Base-by-base conservation (phyloP, 768 basidiomycete genomes). In the Chalciporus pseudorubinellus region DNA sequence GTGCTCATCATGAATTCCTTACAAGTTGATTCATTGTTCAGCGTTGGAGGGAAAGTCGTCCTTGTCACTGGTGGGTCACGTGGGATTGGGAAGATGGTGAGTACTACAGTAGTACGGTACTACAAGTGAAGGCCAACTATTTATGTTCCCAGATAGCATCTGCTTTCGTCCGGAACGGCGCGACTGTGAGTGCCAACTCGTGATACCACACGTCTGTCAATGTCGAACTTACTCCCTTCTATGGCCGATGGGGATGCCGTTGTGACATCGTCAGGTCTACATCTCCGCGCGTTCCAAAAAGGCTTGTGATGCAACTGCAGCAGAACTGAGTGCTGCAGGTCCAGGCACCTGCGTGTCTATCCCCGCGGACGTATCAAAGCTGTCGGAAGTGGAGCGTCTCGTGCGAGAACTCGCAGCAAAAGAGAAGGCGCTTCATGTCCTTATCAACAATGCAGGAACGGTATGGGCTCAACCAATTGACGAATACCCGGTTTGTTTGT, bases 391-490 rank as follows among this genome's bases (percentile, higher is more conserved):
- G 48, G 73, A 79, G 47, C 64, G 74, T 48, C 68, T 87, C 4
- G 81, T 76, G 2, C 59, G 72, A 39, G 81, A 79, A 64, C 58
- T 86, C 22, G 60, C 71, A 44, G 71, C 71, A 44, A 71, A 72
- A 61, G 86, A 87, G 69, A 71, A 74, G 39, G 75, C 63, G 1
- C 62, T 85, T 31, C 77, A 85, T 61, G 73, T 80, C 31, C 74
- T 84, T 9, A 78, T 87, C 50, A 85, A 87, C 66, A 86, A 85
- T 52, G 81, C 81, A 7, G 84, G 84, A 7, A 73, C 80, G n/a
- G 73, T 76, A 16, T 81, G 82, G 81, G 77, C 74, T 19, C 75
- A 72, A 10, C 52, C 69, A 13, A 65, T 80, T 39, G 75, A 77
- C 46, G 71, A 77, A 18, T 75, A 77, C 58, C 72, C 75, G 12